These are phyloP conservation scores for Microdochium nivale DNA, from an alignment of 2,329 filamentous ascomycete genomes.

Conservation along the genomic window DNA sequence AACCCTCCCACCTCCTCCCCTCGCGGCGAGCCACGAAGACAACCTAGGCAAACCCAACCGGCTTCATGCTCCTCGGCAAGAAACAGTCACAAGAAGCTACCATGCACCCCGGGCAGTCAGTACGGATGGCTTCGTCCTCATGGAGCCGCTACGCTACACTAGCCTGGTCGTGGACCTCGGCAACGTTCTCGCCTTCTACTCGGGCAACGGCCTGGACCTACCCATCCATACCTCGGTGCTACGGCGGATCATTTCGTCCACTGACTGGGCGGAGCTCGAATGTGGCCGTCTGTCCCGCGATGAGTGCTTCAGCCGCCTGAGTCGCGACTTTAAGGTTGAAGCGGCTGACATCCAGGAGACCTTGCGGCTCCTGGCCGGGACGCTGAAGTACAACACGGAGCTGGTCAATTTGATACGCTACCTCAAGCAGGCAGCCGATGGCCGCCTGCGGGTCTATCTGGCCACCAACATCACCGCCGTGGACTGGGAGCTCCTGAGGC, in stretches of 20 bases:
- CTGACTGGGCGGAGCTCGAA: not conserved
- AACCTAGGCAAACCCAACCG: too few species aligned
- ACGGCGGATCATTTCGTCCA: not conserved
- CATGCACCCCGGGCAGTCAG: too few species aligned
- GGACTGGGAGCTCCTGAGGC: not conserved
- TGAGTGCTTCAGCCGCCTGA: not conserved
- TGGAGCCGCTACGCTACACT: not conserved
- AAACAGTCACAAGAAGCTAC: too few species aligned
- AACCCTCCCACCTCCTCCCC: too few species aligned
- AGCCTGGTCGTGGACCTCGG: not conserved
- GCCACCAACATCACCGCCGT: conserved; percentile 2
- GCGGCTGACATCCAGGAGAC: not conserved
- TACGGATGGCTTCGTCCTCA: not conserved
- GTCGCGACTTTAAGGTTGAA: not conserved
- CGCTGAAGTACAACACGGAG: not conserved
- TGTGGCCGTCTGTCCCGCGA: not conserved
- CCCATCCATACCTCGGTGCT: not conserved
- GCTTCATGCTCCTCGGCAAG: too few species aligned
- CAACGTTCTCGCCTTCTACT: not conserved
- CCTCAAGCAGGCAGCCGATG: not conserved
- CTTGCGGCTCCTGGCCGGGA: not conserved
- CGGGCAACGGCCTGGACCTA: not conserved
- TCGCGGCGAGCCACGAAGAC: too few species aligned
- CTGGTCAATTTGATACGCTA: not conserved
- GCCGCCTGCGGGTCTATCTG: not conserved